Evolutionary conservation across 352 stramenopile genomes (phyloP).

Genomic region (Phytophthora europaea): DNA sequence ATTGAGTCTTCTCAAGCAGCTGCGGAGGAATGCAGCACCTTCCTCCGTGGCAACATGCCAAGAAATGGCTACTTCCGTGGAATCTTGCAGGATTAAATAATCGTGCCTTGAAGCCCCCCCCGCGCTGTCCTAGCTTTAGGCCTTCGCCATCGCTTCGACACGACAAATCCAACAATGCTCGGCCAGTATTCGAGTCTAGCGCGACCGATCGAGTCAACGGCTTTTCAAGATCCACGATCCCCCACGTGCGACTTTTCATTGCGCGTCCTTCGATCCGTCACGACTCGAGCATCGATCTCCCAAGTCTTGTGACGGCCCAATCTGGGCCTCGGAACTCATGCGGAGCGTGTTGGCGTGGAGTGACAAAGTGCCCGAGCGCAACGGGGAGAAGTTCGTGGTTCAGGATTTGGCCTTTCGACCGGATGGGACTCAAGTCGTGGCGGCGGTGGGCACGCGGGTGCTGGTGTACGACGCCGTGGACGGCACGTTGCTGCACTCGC

Average conservation of each 20-base stretch:
- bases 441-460: constrained; percentile 92
- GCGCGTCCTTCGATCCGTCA: constrained; percentile 6
- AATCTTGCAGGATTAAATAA: too few relatives aligned
- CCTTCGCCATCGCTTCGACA: constrained; percentile 82
- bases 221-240: constrained; percentile 46
- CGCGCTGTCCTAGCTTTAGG: constrained; percentile 92
- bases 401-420: constrained; percentile 93
- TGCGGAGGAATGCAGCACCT: too few relatives aligned
- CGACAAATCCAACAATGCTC: constrained; percentile 41
- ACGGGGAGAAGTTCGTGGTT: constrained; percentile 88
- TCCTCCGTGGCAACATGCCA: too few relatives aligned
- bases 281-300: not conserved
- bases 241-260: constrained; percentile 59
- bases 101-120: too few relatives aligned
- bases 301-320: not conserved
- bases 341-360: constrained; percentile 83
- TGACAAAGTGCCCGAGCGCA: constrained; percentile 90
- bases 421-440: constrained; percentile 91
- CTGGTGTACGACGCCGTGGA: constrained; percentile 94
- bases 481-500: constrained; percentile 91
- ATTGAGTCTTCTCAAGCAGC: too few relatives aligned
- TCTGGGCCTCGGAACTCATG: constrained; percentile 46
- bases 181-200: not conserved
- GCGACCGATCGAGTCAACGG: constrained; percentile 13
- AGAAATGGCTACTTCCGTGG: too few relatives aligned